Base-by-base conservation (phyloP, 768 basidiomycete genomes). In the Gloeopeniophorella convolvens region DNA sequence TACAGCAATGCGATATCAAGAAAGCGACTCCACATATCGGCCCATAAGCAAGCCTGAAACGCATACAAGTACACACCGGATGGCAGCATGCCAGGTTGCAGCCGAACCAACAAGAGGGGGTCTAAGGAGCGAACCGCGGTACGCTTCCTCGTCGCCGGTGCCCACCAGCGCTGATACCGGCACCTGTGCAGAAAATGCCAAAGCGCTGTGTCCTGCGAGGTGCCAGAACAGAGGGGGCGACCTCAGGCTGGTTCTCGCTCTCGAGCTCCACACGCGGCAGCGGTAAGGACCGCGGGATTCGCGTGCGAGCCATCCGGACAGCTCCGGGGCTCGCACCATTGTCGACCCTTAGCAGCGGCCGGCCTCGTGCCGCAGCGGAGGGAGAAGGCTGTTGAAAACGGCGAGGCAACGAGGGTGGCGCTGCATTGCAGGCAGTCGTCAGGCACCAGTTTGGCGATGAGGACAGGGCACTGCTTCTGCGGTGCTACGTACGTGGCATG, bases 401-500 rank as follows among this genome's bases (percentile, higher is more conserved):
- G 49, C 46, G 48, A 42, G 57, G 57, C 42, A 56, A 34, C 30
- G 48, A 47, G n/a, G 54, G 26, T 30, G 57, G 57, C 30, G 57
- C 57, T 58, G 45, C 12, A 23, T 42, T 23, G 31, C n/a, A 21
- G 20, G 43, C 31, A 37, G n/a, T 26, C 52, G 33, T 54, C 36
- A 51, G 33, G 30, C 36, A 7, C n/a, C 40, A 24, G 41, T 27
- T 36, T 15, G n/a, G 27, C 13, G 28, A 3, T 13, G 18, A 24
- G 42, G 40, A 20, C 24, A 36, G 33, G 24, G 39, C 36, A 42
- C 24, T 24, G 36, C 24, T 3, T 35, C 26, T 24, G 16, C 7
- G 33, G 27, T 35, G 30, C n/a, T n/a, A 51, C 57, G 42, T 58
- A 58, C 57, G 57, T 28, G 57, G 57, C 57, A 58, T 58, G 20